Conservation (phyloP, 129 eudicot species). For the Flaveria linearis region DNA sequence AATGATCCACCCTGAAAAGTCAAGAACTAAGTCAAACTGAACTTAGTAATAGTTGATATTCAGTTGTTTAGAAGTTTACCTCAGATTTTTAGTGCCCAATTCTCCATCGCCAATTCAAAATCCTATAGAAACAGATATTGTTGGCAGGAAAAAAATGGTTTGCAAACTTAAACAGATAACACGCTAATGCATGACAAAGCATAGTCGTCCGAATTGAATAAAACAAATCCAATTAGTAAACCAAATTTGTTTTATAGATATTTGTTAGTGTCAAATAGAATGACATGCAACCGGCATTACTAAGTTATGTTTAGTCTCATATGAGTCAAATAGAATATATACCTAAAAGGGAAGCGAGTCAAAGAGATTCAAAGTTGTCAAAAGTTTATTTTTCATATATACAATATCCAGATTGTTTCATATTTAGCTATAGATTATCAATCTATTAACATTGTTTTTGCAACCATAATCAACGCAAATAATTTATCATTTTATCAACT, state of each 20-base stretch:
- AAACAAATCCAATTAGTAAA: not conserved
- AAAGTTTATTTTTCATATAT: no score
- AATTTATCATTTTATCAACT: not conserved
- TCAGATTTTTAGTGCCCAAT: constrained; percentile 8
- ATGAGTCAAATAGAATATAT: no score
- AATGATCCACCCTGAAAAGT: constrained; percentile 13
- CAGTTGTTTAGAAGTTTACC: not conserved
- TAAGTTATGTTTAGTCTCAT: not conserved
- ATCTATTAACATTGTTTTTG: not conserved
- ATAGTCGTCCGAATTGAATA: not conserved
- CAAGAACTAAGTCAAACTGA: not conserved
- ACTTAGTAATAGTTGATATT: not conserved
- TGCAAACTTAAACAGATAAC: not conserved
- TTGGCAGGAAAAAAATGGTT: not conserved
- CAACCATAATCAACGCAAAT: not conserved
- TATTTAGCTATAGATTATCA: not conserved
- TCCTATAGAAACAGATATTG: not conserved
- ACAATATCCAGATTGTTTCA: no score
- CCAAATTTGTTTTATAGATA: not conserved
- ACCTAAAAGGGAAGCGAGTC: no score
- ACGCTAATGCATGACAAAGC: not conserved
- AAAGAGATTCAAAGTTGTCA: no score
- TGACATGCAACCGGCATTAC: no score
- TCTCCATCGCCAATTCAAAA: not conserved
- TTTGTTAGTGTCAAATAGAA: no score